Conservation (phyloP, 2,329 filamentous ascomycete genomes). For the Tothia fuscella region DNA sequence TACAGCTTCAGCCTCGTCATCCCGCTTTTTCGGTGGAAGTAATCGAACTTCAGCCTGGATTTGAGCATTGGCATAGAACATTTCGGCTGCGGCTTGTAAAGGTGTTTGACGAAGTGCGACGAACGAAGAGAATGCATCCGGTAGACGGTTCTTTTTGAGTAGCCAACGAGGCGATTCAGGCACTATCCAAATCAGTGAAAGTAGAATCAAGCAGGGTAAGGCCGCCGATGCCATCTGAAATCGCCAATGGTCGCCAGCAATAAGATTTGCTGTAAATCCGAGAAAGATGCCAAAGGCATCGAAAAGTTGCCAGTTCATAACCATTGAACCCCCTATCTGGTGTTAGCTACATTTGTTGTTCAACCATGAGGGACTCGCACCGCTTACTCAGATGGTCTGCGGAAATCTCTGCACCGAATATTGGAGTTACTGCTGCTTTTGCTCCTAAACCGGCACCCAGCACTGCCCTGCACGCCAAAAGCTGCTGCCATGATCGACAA, state of each 20-base stretch:
- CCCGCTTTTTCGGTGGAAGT: not conserved
- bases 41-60: slow-evolving; percentile 16
- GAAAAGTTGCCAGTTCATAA: slow-evolving; percentile 34
- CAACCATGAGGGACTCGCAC: slow-evolving; percentile 31
- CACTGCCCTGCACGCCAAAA: not conserved
- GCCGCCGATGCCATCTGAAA: slow-evolving; percentile 28
- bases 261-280: slow-evolving; percentile 29
- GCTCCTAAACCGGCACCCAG: not conserved
- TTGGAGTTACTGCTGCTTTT: slow-evolving; percentile 1
- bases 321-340: slow-evolving; percentile 29
- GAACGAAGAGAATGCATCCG: slow-evolving; percentile 22
- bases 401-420: slow-evolving; percentile 2
- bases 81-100: slow-evolving; percentile 20
- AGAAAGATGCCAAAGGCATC: slow-evolving; percentile 21
- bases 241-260: slow-evolving; percentile 24
- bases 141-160: slow-evolving; percentile 29
- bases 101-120: slow-evolving; percentile 15
- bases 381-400: slow-evolving; percentile 33
- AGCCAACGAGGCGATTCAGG: slow-evolving; percentile 27
- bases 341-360: slow-evolving; percentile 26
- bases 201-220: slow-evolving; percentile 25
- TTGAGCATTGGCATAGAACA: slow-evolving; percentile 19
- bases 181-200: slow-evolving; percentile 28
- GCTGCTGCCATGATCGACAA: not conserved
- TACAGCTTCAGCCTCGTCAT: not conserved